phyloP scores from a whole-genome alignment of 139 green algal species.

The Limnomonas spitsbergensis region DNA sequence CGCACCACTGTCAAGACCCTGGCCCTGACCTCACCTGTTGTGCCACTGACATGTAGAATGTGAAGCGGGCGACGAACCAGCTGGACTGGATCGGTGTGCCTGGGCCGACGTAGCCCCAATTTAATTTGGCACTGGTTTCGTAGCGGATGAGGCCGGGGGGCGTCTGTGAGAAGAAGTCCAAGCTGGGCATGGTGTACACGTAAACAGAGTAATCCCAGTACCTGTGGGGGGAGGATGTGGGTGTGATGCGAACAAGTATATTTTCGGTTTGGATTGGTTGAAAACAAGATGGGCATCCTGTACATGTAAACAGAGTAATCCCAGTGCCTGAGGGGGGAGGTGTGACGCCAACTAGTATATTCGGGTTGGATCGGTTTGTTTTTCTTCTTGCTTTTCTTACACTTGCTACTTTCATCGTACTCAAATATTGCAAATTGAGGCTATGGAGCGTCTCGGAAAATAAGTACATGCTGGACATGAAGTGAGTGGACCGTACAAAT shows the following conservation, averaged over 20 bases:
- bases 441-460: too few relatives aligned
- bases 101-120: constrained; percentile 9
- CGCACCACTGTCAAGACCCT: background rate
- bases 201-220: background rate
- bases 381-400: too few relatives aligned
- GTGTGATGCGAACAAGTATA: too few relatives aligned
- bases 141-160: constrained; percentile 1
- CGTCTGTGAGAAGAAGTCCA: background rate
- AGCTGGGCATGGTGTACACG: background rate
- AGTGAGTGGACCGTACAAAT: too few relatives aligned
- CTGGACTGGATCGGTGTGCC: background rate
- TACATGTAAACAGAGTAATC: background rate
- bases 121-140: background rate
- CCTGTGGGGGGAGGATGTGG: too few relatives aligned
- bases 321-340: background rate
- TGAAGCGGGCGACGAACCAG: constrained; percentile 31
- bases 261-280: too few relatives aligned
- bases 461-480: too few relatives aligned
- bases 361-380: too few relatives aligned
- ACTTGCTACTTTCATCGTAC: too few relatives aligned
- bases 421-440: too few relatives aligned
- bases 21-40: constrained; percentile 1
- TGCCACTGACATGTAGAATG: constrained; percentile 27
- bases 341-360: too few relatives aligned
- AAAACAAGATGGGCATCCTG: background rate